Percentiles rank a stretch among this genome's conserved stretches.
Evolutionary conservation across 495 filamentous ascomycete species (phyloP).

Genomic region (Oidiodendron maius): DNA sequence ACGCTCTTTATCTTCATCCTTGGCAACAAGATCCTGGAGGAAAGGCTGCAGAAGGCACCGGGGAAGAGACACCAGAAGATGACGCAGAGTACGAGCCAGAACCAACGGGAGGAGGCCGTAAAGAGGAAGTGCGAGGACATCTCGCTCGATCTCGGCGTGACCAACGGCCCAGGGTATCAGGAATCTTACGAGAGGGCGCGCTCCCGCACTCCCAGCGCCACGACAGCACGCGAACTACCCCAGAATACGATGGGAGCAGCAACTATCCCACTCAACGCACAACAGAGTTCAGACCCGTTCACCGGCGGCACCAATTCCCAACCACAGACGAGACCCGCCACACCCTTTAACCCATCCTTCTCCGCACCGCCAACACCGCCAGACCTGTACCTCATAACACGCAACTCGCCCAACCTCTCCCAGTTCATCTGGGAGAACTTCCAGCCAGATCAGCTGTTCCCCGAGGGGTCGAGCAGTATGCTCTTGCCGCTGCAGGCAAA

Average conservation of each 20-base stretch:
- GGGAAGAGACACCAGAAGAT: slow-evolving; percentile 76
- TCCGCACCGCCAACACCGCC: slow-evolving; percentile 85
- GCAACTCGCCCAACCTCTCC: slow-evolving; percentile 86
- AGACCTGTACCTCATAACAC: slow-evolving; percentile 92
- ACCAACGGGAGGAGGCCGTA: slow-evolving; percentile 33
- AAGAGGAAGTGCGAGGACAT: slow-evolving; percentile 96
- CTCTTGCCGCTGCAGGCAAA: slow-evolving; percentile 61
- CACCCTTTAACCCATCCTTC: slow-evolving; percentile 86
- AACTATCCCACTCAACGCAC: slow-evolving; percentile 35
- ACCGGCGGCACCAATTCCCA: slow-evolving; percentile 67
- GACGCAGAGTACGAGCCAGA: slow-evolving; percentile 38
- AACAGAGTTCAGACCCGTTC: slow-evolving; percentile 58
- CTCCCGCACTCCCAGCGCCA: slow-evolving; percentile 72
- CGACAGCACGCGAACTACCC: slow-evolving; percentile 15
- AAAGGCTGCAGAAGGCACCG: slow-evolving; percentile 91
- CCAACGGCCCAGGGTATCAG: slow-evolving; percentile 75
- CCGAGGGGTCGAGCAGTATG: slow-evolving; percentile 67
- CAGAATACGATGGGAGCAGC: slow-evolving; percentile 33
- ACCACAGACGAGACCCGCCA: slow-evolving; percentile 74
- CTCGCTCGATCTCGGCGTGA: slow-evolving; percentile 75
- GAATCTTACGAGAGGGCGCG: slow-evolving; percentile 95
- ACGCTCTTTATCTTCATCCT: slow-evolving; percentile 96
- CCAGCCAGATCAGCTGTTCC: slow-evolving; percentile 94
- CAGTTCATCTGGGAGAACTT: slow-evolving; percentile 98
- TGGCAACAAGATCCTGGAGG: slow-evolving; percentile 92